These are phyloP conservation scores for Myxozyma udenii DNA, from an alignment of 805 yeast genomes.

Conservation along the genomic window DNA sequence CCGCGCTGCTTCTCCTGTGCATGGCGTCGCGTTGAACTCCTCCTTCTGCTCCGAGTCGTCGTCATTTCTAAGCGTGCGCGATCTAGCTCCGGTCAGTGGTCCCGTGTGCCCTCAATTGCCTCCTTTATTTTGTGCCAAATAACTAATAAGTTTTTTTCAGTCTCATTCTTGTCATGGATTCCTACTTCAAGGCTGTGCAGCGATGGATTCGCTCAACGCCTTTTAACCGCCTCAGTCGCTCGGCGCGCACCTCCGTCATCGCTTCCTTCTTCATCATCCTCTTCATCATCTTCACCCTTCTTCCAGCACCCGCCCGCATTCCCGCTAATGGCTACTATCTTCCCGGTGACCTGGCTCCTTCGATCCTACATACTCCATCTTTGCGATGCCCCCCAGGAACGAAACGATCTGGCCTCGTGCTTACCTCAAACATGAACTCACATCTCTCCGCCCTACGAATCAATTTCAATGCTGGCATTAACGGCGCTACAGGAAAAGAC, in stretches of 20 bases:
- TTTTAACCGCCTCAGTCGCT: not conserved
- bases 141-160: no score
- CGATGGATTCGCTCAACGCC: not conserved
- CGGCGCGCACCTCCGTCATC: not conserved
- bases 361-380: slow-evolving; percentile 16
- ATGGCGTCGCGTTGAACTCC: no score
- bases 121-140: no score
- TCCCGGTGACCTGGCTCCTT: slow-evolving; percentile 27
- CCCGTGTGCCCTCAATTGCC: no score
- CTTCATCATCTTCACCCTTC: slow-evolving; percentile 5
- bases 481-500: slow-evolving; percentile 4
- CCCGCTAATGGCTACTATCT: slow-evolving; percentile 1
- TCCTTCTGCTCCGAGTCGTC: no score
- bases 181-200: not conserved
- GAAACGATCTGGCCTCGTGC: slow-evolving; percentile 11
- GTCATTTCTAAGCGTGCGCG: no score
- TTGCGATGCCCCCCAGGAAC: slow-evolving; percentile 23
- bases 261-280: not conserved
- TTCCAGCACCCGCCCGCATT: slow-evolving; percentile 1
- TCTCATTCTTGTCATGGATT: no score
- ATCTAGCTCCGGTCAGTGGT: no score
- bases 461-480: slow-evolving; percentile 15
- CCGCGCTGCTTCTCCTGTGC: no score
- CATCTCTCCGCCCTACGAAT: slow-evolving; percentile 27
- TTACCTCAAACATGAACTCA: slow-evolving; percentile 24